A percentile compares a stretch with the other conserved stretches of the same genome.
Evolutionary conservation across 2,329 filamentous ascomycete genomes (phyloP).

Genomic region (Polychaeton citri): DNA sequence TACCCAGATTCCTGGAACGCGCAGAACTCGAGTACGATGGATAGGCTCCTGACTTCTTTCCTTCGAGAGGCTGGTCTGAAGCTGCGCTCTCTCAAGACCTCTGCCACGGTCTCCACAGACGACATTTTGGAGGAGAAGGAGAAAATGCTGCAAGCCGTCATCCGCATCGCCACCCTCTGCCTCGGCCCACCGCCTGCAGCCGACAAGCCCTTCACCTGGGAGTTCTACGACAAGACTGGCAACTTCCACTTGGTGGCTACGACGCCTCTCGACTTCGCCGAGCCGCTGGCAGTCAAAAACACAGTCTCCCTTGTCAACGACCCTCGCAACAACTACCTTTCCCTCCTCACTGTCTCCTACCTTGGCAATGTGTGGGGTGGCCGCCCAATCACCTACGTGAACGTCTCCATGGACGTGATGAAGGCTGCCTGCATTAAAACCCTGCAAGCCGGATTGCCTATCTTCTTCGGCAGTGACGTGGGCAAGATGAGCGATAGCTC

Average conservation of each 20-base stretch:
- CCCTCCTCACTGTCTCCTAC: constrained; percentile 60
- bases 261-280: constrained; percentile 60
- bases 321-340: constrained; percentile 61
- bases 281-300: constrained; percentile 49
- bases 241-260: constrained; percentile 48
- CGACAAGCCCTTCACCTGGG: constrained; percentile 61
- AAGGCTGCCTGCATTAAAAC: constrained; percentile 63
- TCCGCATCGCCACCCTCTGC: constrained; percentile 67
- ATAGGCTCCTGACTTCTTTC: constrained; percentile 66
- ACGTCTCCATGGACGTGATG: constrained; percentile 60
- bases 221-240: constrained; percentile 58
- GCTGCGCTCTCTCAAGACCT: constrained; percentile 45
- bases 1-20: constrained; percentile 79
- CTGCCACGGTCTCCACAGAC: constrained; percentile 22
- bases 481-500: constrained; percentile 61
- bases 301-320: constrained; percentile 79
- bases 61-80: constrained; percentile 72
- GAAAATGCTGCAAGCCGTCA: constrained; percentile 66
- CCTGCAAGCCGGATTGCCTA: constrained; percentile 63
- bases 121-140: constrained; percentile 45
- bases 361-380: constrained; percentile 74
- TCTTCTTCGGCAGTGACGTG: constrained; percentile 84
- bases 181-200: constrained; percentile 66
- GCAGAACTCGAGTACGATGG: constrained; percentile 54
- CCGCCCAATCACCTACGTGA: constrained; percentile 65